Evolutionary conservation across 768 basidiomycete genomes (phyloP), one percentile per base, ranked within the genome.

Genomic region (Phlebiopsis gigantea): DNA sequence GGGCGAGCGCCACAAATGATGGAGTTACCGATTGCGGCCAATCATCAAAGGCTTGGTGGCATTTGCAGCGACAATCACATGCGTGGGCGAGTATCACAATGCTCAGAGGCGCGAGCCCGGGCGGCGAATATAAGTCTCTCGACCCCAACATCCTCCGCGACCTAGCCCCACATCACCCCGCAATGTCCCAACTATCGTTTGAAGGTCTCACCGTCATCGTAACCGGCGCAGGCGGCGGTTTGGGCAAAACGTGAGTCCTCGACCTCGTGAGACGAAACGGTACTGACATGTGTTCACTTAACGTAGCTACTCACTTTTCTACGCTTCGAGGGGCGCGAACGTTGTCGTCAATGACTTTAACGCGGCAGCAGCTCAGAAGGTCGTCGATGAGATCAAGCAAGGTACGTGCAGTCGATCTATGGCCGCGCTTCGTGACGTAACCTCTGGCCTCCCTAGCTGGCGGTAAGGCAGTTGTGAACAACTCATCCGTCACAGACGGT

Each of bases 311-410:
- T 90, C 94, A 1, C 76, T 91, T 49, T 77, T 95, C 61, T 98
- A 93, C 69, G 95, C 93, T n/a, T 83, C 90, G 9, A 80, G 93
- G 51, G 96, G 95, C 5, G 95, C 96, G 8, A 92, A 90, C 62
- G 83, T 98, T 53, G 91, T 98, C 57, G 91, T 98, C 43, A 98
- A 98, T 66, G 97, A 98, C 69, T 88, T 98, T 67, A 93, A 89
- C 63, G 79, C 77, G 31, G 84, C 84, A 53, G 89, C 92, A 25
- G 95, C 95, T 2, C 89, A 96, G 71, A 89, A 87, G 64, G 92
- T 98, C 22, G 95, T 95, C 6, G 87, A 90, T 61, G 86, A 95
- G 73, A 95, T 98, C 66, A 79, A 75, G 48, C 79, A 81, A 68
- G 87, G 94, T 93, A 81, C 67, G 22, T n/a, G 29, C 14, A 39